Evolutionary conservation across 2,329 filamentous ascomycete genomes (phyloP).

Genomic region (Chaetomiaceae sp.): DNA sequence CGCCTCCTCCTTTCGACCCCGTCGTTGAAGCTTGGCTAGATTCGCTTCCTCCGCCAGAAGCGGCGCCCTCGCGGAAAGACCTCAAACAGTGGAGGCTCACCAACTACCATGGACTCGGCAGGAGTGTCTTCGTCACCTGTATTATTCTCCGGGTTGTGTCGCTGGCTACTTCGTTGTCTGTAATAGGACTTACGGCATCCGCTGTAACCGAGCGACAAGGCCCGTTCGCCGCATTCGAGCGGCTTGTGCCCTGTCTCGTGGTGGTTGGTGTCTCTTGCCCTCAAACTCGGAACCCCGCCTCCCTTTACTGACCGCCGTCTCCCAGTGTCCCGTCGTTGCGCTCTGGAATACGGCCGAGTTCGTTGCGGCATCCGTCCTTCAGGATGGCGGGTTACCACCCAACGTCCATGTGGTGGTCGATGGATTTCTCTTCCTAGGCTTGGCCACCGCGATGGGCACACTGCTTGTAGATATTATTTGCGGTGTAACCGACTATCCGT

Average conservation of each 20-base stretch:
- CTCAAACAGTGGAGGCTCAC: constrained; percentile 18
- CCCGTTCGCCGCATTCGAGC: background rate
- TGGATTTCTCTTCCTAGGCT: constrained; percentile 8
- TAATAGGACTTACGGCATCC: constrained; percentile 6
- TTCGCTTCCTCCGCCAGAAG: constrained; percentile 10
- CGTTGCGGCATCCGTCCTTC: constrained; percentile 2
- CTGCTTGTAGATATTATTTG: constrained; percentile 20
- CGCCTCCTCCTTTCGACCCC: constrained; percentile 14
- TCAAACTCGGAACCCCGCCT: background rate
- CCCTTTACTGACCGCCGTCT: background rate
- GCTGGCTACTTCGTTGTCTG: constrained; percentile 7
- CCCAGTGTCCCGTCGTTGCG: constrained; percentile 15
- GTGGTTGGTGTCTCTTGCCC: constrained; percentile 10
- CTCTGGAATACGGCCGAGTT: constrained; percentile 21
- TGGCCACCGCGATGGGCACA: constrained; percentile 7
- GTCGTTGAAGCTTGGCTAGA: constrained; percentile 23
- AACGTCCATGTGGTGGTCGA: constrained; percentile 18
- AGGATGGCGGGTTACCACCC: constrained; percentile 16
- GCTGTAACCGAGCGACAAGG: background rate
- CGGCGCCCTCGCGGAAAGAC: constrained; percentile 13
- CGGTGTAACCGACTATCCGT: constrained; percentile 1
- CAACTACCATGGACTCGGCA: constrained; percentile 5
- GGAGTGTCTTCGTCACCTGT: constrained; percentile 16
- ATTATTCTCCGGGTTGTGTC: constrained; percentile 14
- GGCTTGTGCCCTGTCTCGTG: constrained; percentile 13